Evolutionary conservation across 306 rosid species (phyloP).

Genomic region (Benincasa hispida): DNA sequence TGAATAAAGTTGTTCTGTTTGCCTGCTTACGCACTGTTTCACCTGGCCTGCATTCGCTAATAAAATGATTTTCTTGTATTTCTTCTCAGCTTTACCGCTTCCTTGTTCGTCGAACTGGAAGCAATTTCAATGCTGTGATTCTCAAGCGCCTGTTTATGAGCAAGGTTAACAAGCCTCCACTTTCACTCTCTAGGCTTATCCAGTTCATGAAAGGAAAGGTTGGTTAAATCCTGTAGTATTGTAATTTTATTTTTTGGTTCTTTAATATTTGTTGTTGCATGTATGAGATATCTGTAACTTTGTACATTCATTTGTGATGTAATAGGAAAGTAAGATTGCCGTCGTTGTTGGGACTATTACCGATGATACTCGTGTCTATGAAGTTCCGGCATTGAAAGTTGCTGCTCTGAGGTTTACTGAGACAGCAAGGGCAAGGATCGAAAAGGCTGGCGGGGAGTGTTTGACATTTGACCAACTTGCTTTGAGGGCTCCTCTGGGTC

Average conservation of each 20-base stretch:
- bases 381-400: constrained; percentile 65
- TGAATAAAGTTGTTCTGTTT: not conserved
- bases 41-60: too few relatives aligned
- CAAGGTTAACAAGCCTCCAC: constrained; percentile 74
- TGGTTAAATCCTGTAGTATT: not conserved
- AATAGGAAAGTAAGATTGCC: constrained; percentile 52
- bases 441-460: constrained; percentile 76
- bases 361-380: constrained; percentile 54
- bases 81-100: too few relatives aligned
- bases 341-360: constrained; percentile 65
- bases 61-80: too few relatives aligned
- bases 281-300: too few relatives aligned
- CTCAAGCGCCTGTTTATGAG: constrained; percentile 80
- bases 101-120: too few relatives aligned
- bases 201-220: constrained; percentile 57
- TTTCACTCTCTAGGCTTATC: constrained; percentile 64
- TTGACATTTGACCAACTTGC: constrained; percentile 77
- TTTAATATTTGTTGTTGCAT: too few relatives aligned
- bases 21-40: not conserved
- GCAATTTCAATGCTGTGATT: constrained; percentile 58
- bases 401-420: constrained; percentile 72
- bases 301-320: too few relatives aligned
- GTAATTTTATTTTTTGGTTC: too few relatives aligned
- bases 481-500: constrained; percentile 63
- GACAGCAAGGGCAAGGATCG: constrained; percentile 74